Evolutionary conservation across 2,329 filamentous ascomycete species (phyloP), one percentile per base, ranked within the genome.

Genomic region (Aspergillus transmontanensis): DNA sequence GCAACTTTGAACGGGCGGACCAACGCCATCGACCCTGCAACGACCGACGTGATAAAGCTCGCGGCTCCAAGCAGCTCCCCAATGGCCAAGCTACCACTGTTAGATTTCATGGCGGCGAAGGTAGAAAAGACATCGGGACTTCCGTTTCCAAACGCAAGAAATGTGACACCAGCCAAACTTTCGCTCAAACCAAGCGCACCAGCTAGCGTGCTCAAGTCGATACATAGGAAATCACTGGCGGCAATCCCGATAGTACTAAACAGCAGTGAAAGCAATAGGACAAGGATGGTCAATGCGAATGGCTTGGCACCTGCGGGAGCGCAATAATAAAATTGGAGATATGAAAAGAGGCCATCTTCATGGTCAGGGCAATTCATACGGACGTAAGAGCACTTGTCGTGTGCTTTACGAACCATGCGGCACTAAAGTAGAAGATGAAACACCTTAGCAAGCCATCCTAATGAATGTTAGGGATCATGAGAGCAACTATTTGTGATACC

Each of bases 81-180:
- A 46, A 99, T 89, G 1, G 95, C 95, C 84, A 99, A 87, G 81
- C 94, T 96, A n/a, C 94, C 94, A 75, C 94, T 97, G 74, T 98
- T 93, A 28, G 94, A 97, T 73, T 89, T 90, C 93, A 99, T 98
- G 69, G 95, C 96, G 19, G 95, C 95, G 80, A 99, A 98, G 2
- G 95, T 99, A 68, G 94, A 97, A 79, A 99, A 99, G 53, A 99
- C 94, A 78, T 99, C 95, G 2, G 95, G 95, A 65, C 94, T 98
- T 58, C 95, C 95, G 82, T 99, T 99, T 68, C 95, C 95, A 79
- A 99, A 96, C 10, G 95, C 95, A 58, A 99, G 82, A 72, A 99
- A 96, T 0, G 95, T 99, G 32, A 99, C 96, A 41, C 95, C 95
- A 0, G 95, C 93, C 79, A 99, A 85, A 76, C 93, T 98, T 81